phyloP scores from a whole-genome alignment of 805 yeast genomes.

The Cyberlindnera americana region DNA sequence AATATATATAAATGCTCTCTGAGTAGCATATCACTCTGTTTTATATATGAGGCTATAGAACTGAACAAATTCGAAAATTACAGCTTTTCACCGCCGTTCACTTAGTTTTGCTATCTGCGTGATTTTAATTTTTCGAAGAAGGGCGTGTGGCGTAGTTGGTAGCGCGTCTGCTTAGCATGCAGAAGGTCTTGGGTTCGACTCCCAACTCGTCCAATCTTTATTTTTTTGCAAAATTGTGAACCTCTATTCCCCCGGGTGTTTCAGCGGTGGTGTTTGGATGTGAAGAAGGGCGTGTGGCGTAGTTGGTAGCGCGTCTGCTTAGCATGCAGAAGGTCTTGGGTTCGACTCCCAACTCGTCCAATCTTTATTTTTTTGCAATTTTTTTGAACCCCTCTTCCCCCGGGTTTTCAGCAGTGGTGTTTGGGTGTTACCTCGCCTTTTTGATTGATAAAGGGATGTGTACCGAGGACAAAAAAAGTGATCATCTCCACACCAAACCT shows the following conservation, averaged over 20 bases:
- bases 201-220: constrained; percentile 61
- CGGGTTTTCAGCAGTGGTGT: too few relatives aligned
- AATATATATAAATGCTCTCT: too few relatives aligned
- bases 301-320: constrained; percentile 82
- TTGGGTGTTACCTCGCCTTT: too few relatives aligned
- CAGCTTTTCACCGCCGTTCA: too few relatives aligned
- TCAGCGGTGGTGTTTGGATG: too few relatives aligned
- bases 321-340: constrained; percentile 79
- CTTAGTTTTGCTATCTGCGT: too few relatives aligned
- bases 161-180: constrained; percentile 80
- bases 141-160: constrained; percentile 85
- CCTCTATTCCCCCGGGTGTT: too few relatives aligned
- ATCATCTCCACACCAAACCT: neutral
- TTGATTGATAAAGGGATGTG: too few relatives aligned
- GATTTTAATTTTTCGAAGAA: neutral
- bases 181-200: constrained; percentile 77
- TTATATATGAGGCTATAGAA: too few relatives aligned
- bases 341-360: constrained; percentile 66
- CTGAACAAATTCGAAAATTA: too few relatives aligned
- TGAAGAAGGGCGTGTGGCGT: constrained; percentile 68
- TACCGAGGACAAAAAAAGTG: neutral
- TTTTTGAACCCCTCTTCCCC: too few relatives aligned
- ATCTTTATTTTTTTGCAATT: neutral
- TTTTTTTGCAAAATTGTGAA: neutral
- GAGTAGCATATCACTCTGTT: too few relatives aligned